phyloP scores from a whole-genome alignment of 169 alveolate species.

The Eimeria acervulina region DNA sequence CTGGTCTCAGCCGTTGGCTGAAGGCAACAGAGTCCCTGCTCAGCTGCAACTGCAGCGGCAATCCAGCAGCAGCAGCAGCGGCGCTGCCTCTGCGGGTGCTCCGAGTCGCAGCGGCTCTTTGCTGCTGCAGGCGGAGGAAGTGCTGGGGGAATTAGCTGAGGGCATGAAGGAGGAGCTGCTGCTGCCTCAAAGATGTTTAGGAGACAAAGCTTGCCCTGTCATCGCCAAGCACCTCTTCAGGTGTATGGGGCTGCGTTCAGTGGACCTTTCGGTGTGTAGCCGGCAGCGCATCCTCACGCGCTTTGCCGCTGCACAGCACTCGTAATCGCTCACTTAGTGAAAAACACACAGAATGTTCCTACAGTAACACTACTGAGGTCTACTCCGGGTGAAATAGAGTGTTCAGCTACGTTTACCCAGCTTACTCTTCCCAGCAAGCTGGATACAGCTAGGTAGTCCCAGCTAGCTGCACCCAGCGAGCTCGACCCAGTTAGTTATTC shows the following conservation, averaged over 20 bases:
- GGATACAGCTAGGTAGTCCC: too few species aligned
- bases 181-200: slow-evolving; percentile 15
- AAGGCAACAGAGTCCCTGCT: not conserved
- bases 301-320: not conserved
- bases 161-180: slow-evolving; percentile 2
- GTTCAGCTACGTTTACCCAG: too few species aligned
- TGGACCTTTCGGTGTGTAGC: slow-evolving; percentile 68
- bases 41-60: slow-evolving; percentile 4
- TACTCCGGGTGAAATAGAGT: too few species aligned
- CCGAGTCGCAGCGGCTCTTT: slow-evolving; percentile 9
- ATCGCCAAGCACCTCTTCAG: slow-evolving; percentile 33
- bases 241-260: slow-evolving; percentile 9
- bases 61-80: not conserved
- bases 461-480: too few species aligned
- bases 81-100: not conserved
- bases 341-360: not conserved
- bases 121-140: slow-evolving; percentile 25
- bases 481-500: too few species aligned
- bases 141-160: not conserved
- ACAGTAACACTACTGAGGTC: too few species aligned
- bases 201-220: slow-evolving; percentile 32
- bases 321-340: not conserved
- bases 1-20: not conserved
- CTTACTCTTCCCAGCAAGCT: too few species aligned
- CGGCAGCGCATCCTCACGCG: too few species aligned